Evolutionary conservation across 23 red algal genomes (phyloP), one percentile per base, ranked within the genome.

Genomic region (Gracilaria gracilis): DNA sequence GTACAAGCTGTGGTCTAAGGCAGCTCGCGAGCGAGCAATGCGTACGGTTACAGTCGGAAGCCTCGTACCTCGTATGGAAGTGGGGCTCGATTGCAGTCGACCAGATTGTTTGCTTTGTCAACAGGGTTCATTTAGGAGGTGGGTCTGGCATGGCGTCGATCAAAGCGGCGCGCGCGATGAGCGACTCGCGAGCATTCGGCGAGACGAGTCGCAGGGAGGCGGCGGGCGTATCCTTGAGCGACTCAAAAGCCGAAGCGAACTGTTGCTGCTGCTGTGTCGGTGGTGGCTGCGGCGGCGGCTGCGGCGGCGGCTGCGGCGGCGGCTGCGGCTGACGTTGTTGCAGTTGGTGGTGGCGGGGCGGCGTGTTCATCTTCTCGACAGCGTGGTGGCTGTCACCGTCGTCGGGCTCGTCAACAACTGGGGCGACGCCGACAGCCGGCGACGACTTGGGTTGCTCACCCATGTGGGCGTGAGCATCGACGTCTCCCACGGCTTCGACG

Each of bases 201-300:
- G 65, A 70, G 65, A 70, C 65, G 34, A 70, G 65, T 70, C 65
- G 65, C 65, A 70, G 34, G 5, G 65, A 70, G 65, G 65, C 65
- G 65, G 65, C 65, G 12, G 65, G 65, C 24, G 65, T 70, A 25
- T 70, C 24, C 65, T 70, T 70, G 65, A 70, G 65, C 65, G 65
- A 70, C 65, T 70, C 65, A 70, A 70, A 38, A 70, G 34, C 13
- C 4, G 65, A 28, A 8, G 65, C 14, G 35, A 70, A 70, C 23
- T 28, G 65, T 25, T 36, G 35, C 28, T 33, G 65, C 27, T 36
- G 65, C 27, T 4, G 5, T 46, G n/a, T n/a, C n/a, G 42, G 42
- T 46, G 42, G 65, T 25, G 4, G 65, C 28, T 33, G 65, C 65
- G 65, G 19, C 15, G 54, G 23, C 6, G 16, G 54, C 19, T n/a